Conservation (phyloP, 2,329 filamentous ascomycete genomes). For the Ilyonectria sp. region DNA sequence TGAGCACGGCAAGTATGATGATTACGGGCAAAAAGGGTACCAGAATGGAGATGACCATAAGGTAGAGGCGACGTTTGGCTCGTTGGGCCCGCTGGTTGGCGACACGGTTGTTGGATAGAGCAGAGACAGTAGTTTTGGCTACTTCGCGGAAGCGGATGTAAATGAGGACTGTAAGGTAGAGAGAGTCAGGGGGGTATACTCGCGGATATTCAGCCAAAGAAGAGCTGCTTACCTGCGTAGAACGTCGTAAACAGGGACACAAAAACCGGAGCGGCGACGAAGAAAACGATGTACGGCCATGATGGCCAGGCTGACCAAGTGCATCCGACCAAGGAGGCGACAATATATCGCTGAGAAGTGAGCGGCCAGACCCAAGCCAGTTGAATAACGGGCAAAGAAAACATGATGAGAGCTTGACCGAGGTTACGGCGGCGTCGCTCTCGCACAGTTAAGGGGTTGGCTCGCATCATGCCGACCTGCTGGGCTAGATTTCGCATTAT, state of each 20-base stretch:
- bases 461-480: conserved; percentile 63
- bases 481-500: conserved; percentile 69
- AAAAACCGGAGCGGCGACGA: conserved; percentile 61
- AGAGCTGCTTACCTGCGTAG: conserved; percentile 62
- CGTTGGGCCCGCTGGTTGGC: conserved; percentile 62
- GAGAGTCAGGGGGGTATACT: conserved; percentile 13
- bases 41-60: conserved; percentile 68
- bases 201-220: neutral
- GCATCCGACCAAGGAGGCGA: conserved; percentile 68
- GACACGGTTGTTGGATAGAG: conserved; percentile 58
- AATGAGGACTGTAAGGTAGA: conserved; percentile 56
- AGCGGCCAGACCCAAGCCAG: conserved; percentile 64
- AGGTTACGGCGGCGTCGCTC: conserved; percentile 62
- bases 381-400: conserved; percentile 67
- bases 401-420: conserved; percentile 68
- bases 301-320: conserved; percentile 58
- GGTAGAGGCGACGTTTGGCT: conserved; percentile 67
- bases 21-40: conserved; percentile 66
- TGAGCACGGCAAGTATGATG: conserved; percentile 57
- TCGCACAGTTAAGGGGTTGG: conserved; percentile 54
- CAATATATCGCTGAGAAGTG: conserved; percentile 62
- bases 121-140: conserved; percentile 57
- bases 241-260: conserved; percentile 61
- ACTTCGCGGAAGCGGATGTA: conserved; percentile 65
- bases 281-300: conserved; percentile 66